phyloP scores from a whole-genome alignment of 1,284 basidiomycete species.

The Somion occarium region DNA sequence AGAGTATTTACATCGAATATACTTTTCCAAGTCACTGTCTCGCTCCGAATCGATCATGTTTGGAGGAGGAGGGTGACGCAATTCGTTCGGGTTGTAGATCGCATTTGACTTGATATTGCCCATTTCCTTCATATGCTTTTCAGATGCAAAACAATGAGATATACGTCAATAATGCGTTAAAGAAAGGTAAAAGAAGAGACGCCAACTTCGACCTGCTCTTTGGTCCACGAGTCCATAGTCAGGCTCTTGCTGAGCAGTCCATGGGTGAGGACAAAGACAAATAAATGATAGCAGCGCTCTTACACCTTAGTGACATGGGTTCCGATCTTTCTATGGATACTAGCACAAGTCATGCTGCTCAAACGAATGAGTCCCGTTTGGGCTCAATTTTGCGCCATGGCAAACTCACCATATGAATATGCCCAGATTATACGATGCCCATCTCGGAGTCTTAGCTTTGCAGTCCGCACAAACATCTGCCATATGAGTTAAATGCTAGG shows the following conservation, averaged over 20 bases:
- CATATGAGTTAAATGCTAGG: not conserved
- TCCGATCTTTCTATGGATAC: slow-evolving; percentile 85
- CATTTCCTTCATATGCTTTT: slow-evolving; percentile 67
- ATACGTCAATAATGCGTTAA: slow-evolving; percentile 10
- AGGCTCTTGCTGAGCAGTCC: slow-evolving; percentile 66
- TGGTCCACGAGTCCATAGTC: slow-evolving; percentile 80
- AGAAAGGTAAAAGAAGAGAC: slow-evolving; percentile 11
- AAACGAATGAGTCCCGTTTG: no score
- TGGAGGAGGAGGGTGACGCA: slow-evolving; percentile 71
- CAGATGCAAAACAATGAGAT: slow-evolving; percentile 19
- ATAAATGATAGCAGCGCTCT: slow-evolving; percentile 22
- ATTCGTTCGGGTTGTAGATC: slow-evolving; percentile 73
- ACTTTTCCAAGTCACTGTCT: slow-evolving; percentile 82
- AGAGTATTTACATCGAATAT: slow-evolving; percentile 59
- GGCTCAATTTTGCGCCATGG: no score
- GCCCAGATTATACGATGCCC: slow-evolving; percentile 79
- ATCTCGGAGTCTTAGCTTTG: slow-evolving; percentile 70
- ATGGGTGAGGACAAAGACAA: slow-evolving; percentile 6
- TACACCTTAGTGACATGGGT: slow-evolving; percentile 85
- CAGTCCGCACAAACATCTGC: slow-evolving; percentile 83
- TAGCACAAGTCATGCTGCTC: slow-evolving; percentile 74
- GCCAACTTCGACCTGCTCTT: slow-evolving; percentile 79
- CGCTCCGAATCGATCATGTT: slow-evolving; percentile 75
- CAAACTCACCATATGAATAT: slow-evolving; percentile 81
- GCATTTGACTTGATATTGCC: slow-evolving; percentile 77